These are phyloP conservation scores for Waltiozyma sp. DNA, from an alignment of 1,139 yeast species.

Conservation along the genomic window DNA sequence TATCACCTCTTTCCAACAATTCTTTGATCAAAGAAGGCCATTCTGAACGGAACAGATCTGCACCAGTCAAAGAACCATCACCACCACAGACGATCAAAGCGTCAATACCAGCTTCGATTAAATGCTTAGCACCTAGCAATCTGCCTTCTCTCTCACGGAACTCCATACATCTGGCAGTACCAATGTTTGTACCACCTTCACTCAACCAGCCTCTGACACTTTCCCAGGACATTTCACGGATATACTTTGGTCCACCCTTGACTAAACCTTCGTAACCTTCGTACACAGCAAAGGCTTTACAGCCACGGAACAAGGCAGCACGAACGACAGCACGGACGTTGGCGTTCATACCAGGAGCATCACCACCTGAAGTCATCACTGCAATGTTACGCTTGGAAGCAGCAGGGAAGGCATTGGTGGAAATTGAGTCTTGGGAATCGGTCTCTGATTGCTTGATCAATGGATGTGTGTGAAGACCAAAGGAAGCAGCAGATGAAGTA, in stretches of 20 bases:
- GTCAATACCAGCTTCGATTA: constrained; percentile 83
- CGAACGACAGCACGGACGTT: constrained; percentile 91
- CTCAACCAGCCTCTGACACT: constrained; percentile 90
- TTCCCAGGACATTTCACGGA: constrained; percentile 76
- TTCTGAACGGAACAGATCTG: constrained; percentile 84
- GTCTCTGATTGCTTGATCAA: too few relatives aligned
- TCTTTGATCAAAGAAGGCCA: constrained; percentile 85
- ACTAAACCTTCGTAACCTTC: constrained; percentile 96
- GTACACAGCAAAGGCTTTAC: constrained; percentile 87
- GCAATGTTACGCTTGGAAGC: constrained; percentile 53
- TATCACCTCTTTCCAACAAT: constrained; percentile 40
- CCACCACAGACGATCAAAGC: constrained; percentile 98
- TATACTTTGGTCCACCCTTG: constrained; percentile 60
- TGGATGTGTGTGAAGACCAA: constrained; percentile 7
- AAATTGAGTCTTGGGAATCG: constrained; percentile 21
- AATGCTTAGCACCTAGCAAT: constrained; percentile 67
- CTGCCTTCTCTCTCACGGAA: constrained; percentile 83
- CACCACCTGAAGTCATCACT: constrained; percentile 98
- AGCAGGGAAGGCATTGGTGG: background rate
- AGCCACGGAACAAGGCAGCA: constrained; percentile 78
- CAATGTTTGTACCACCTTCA: constrained; percentile 90
- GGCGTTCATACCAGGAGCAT: constrained; percentile 97
- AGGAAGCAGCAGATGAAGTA: constrained; percentile 2
- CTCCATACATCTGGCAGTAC: constrained; percentile 87
- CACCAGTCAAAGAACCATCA: constrained; percentile 96